phyloP scores from a whole-genome alignment of 208 protist species.

The Leishmania tropica region DNA sequence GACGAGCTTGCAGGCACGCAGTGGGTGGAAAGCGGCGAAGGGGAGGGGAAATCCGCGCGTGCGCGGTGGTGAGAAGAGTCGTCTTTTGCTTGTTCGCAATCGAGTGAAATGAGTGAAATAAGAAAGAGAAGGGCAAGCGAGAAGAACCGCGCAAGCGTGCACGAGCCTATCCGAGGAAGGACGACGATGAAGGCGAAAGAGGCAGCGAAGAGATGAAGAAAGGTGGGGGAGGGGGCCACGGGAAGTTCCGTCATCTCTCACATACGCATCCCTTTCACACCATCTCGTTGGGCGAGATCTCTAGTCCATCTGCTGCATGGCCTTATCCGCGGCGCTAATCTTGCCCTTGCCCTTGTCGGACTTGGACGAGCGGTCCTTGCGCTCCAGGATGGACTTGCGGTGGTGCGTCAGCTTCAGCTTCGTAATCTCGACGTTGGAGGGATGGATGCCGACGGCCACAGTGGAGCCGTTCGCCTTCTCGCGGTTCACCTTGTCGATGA shows the following conservation, averaged over 20 bases:
- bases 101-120: not conserved
- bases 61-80: not conserved
- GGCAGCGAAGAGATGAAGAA: not conserved
- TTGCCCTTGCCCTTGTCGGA: conserved; percentile 93
- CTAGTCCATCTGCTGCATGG: conserved; percentile 95
- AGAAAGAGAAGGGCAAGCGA: not conserved
- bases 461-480: conserved; percentile 97
- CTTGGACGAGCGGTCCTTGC: conserved; percentile 91
- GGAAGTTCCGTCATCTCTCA: not conserved
- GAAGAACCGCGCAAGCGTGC: too few species aligned
- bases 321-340: conserved; percentile 90
- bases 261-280: not conserved
- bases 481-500: conserved; percentile 98
- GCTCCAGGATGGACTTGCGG: conserved; percentile 97
- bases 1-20: not conserved
- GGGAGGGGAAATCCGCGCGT: not conserved
- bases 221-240: not conserved
- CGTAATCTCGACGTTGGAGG: conserved; percentile 99
- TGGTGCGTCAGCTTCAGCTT: conserved; percentile 99
- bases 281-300: not conserved
- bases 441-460: conserved; percentile 95
- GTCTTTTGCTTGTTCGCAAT: not conserved
- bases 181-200: not conserved
- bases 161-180: too few species aligned
- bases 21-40: not conserved